Evolutionary conservation across 768 basidiomycete species (phyloP).

Genomic region (Sutorius australiensis): DNA sequence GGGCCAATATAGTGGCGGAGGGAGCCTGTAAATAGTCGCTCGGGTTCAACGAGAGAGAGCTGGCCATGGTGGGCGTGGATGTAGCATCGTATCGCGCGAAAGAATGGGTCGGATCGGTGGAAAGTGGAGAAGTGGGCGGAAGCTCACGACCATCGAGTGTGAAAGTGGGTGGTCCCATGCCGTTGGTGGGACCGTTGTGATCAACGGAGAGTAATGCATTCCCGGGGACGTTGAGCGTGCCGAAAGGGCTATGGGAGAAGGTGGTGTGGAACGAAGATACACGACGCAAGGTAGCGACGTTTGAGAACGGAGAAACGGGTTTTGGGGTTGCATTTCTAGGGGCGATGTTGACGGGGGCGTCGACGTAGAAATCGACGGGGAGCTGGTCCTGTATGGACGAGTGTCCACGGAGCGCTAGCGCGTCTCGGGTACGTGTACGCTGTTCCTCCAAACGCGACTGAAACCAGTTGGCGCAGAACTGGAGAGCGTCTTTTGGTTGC

Average conservation of each 20-base stretch:
- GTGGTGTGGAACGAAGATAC: slow-evolving; percentile 51
- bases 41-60: slow-evolving; percentile 37
- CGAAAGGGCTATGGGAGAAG: slow-evolving; percentile 67
- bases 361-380: slow-evolving; percentile 57
- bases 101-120: slow-evolving; percentile 39
- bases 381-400: slow-evolving; percentile 49
- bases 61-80: slow-evolving; percentile 43
- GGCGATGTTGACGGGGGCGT: slow-evolving; percentile 40
- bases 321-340: slow-evolving; percentile 34
- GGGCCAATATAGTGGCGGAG: slow-evolving; percentile 75
- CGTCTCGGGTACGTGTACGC: slow-evolving; percentile 66
- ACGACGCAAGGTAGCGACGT: slow-evolving; percentile 39
- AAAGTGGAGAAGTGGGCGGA: slow-evolving; percentile 59
- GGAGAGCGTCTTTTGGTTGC: slow-evolving; percentile 87
- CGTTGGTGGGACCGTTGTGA: slow-evolving; percentile 25
- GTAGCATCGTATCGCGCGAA: slow-evolving; percentile 51
- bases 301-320: slow-evolving; percentile 55
- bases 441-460: slow-evolving; percentile 84
- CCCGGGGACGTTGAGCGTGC: slow-evolving; percentile 74
- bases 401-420: slow-evolving; percentile 45
- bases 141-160: slow-evolving; percentile 56
- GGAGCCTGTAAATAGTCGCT: slow-evolving; percentile 72
- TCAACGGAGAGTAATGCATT: slow-evolving; percentile 67
- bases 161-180: slow-evolving; percentile 49
- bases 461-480: slow-evolving; percentile 95